Conservation (phyloP, 306 rosid species). For the Vigna mungo region DNA sequence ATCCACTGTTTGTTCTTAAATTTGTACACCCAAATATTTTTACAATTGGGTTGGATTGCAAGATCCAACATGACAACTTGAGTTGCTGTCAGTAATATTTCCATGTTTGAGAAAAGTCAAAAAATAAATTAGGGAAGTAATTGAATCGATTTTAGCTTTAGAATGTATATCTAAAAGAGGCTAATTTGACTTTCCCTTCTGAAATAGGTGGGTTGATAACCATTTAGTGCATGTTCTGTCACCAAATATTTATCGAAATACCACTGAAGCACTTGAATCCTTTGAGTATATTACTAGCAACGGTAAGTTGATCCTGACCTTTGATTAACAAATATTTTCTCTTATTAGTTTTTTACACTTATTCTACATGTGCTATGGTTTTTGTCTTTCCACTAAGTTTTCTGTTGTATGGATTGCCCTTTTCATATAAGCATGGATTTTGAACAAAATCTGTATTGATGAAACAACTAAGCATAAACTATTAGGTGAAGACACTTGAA, state of each 20-base stretch:
- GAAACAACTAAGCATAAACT: neutral
- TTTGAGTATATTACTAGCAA: conserved; percentile 93
- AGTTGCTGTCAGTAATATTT: conserved; percentile 22
- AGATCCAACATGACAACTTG: conserved; percentile 10
- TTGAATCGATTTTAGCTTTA: conserved; percentile 22
- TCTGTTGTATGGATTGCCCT: conserved; percentile 10
- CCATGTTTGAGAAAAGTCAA: conserved; percentile 12
- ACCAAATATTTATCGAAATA: conserved; percentile 87
- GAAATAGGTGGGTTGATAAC: conserved; percentile 90
- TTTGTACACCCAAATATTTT: conserved; percentile 12
- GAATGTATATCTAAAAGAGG: conserved; percentile 15
- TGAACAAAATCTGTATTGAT: neutral
- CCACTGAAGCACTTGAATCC: conserved; percentile 91
- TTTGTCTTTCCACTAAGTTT: conserved; percentile 4
- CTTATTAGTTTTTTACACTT: neutral
- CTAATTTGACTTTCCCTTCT: conserved; percentile 41
- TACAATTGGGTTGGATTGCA: neutral
- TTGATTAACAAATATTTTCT: neutral
- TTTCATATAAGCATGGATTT: conserved; percentile 6
- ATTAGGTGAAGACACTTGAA: neutral
- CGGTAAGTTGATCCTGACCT: conserved; percentile 55
- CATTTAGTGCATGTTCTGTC: conserved; percentile 92
- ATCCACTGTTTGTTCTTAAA: neutral
- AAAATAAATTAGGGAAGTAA: neutral
- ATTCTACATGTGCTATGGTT: neutral